These are phyloP conservation scores for Whalleya microplaca DNA, from an alignment of 2,329 filamentous ascomycete genomes.

Conservation along the genomic window DNA sequence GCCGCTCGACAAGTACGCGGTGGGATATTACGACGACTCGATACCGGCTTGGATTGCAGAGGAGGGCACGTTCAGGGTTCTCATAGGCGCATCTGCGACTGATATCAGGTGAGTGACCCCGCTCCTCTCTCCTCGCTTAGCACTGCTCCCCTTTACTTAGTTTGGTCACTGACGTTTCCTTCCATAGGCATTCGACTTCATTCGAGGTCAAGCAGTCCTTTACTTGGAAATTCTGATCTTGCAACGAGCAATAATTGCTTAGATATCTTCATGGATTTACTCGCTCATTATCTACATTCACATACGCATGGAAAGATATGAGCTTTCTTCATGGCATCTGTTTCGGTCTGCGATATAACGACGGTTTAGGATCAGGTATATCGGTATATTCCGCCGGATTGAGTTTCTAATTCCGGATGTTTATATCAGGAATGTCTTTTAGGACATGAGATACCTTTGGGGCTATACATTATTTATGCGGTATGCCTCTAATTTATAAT, in stretches of 20 bases:
- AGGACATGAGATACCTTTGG: too few species aligned
- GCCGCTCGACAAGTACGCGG: constrained; percentile 53
- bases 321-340: not conserved
- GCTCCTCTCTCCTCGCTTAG: constrained; percentile 20
- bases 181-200: constrained; percentile 46
- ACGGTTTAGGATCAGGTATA: not conserved
- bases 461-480: too few species aligned
- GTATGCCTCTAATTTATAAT: too few species aligned
- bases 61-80: constrained; percentile 62
- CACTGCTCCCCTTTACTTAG: constrained; percentile 2
- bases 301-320: not conserved
- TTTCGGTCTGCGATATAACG: not conserved
- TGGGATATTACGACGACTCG: constrained; percentile 66
- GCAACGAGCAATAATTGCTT: not conserved
- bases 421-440: too few species aligned
- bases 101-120: constrained; percentile 61
- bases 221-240: constrained; percentile 62
- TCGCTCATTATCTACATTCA: not conserved
- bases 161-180: constrained; percentile 22
- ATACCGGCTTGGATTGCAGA: constrained; percentile 67
- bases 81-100: constrained; percentile 64
- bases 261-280: not conserved
- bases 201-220: constrained; percentile 68
- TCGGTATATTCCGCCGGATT: not conserved
- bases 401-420: not conserved